Conservation (phyloP, 2,329 filamentous ascomycete genomes). For the Bipolaris bicolor region DNA sequence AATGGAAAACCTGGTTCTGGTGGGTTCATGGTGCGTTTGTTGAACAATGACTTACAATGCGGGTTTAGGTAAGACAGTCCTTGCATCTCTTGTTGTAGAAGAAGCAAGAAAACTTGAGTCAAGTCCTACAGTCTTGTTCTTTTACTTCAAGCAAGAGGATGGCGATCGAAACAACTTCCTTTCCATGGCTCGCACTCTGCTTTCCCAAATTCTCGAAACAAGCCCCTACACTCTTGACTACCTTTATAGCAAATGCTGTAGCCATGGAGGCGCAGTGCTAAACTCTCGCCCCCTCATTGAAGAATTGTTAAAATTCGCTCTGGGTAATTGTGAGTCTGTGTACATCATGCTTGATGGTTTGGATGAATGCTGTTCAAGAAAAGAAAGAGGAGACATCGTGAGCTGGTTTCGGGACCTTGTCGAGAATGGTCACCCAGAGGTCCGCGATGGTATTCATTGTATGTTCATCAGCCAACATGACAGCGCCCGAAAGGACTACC, state of each 20-base stretch:
- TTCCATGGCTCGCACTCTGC: constrained; percentile 41
- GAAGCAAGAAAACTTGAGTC: constrained; percentile 33
- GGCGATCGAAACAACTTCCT: constrained; percentile 33
- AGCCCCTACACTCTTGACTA: constrained; percentile 36
- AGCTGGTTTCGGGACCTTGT: constrained; percentile 37
- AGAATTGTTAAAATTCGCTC: constrained; percentile 42
- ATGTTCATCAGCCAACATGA: constrained; percentile 24
- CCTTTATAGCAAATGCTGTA: constrained; percentile 37
- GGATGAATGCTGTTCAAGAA: constrained; percentile 48
- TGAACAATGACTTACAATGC: not conserved
- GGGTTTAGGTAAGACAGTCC: constrained; percentile 51
- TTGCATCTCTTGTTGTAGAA: constrained; percentile 51
- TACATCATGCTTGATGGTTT: constrained; percentile 56
- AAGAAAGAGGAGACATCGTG: constrained; percentile 39
- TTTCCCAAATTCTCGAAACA: constrained; percentile 42
- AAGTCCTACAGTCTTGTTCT: constrained; percentile 36
- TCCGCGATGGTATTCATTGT: constrained; percentile 28
- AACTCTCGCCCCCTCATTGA: constrained; percentile 28
- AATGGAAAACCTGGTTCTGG: constrained; percentile 52
- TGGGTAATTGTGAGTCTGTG: constrained; percentile 32
- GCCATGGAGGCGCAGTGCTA: constrained; percentile 36
- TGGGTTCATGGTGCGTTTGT: constrained; percentile 17
- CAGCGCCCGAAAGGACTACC: constrained; percentile 22
- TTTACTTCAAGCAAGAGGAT: constrained; percentile 52
- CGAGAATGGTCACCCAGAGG: constrained; percentile 12